Percentiles rank a stretch among this genome's conserved stretches.
phyloP scores from a whole-genome alignment of 768 basidiomycete species.

The Suillus occidentalis region DNA sequence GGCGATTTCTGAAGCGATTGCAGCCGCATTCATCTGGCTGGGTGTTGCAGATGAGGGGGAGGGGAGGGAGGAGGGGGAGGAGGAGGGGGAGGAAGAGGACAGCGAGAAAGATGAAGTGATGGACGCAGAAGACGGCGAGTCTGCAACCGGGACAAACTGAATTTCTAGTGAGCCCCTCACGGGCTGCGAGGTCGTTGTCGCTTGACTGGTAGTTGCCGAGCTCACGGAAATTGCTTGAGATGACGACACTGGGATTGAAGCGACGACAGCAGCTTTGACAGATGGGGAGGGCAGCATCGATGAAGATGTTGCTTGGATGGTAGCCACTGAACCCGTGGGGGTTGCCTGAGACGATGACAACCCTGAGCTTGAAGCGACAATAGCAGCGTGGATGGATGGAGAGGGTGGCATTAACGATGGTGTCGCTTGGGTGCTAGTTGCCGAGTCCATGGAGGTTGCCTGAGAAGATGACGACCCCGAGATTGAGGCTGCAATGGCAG shows the following conservation, averaged over 20 bases:
- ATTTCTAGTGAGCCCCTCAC: conserved; percentile 19
- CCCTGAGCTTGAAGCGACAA: neutral
- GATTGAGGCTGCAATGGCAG: neutral
- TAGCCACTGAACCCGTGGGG: neutral
- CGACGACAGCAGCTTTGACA: neutral
- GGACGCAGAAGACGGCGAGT: conserved; percentile 2
- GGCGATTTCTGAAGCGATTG: conserved; percentile 22
- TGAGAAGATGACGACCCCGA: neutral
- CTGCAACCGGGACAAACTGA: conserved; percentile 18
- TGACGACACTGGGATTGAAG: neutral
- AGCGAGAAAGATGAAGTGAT: neutral
- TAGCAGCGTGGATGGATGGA: neutral
- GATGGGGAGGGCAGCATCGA: neutral
- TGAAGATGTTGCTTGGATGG: neutral
- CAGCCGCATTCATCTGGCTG: conserved; percentile 13
- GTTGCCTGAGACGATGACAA: neutral
- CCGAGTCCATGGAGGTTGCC: neutral
- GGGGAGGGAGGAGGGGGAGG: neutral
- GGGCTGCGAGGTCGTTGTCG: neutral
- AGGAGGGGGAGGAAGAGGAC: neutral
- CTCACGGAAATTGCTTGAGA: neutral
- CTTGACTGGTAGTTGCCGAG: conserved; percentile 4
- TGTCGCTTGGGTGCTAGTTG: conserved; percentile 1
- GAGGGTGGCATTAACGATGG: neutral
- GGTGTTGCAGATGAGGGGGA: conserved; percentile 9